phyloP scores from a whole-genome alignment of 2,329 filamentous ascomycete genomes.

The Colletotrichum simmondsii region DNA sequence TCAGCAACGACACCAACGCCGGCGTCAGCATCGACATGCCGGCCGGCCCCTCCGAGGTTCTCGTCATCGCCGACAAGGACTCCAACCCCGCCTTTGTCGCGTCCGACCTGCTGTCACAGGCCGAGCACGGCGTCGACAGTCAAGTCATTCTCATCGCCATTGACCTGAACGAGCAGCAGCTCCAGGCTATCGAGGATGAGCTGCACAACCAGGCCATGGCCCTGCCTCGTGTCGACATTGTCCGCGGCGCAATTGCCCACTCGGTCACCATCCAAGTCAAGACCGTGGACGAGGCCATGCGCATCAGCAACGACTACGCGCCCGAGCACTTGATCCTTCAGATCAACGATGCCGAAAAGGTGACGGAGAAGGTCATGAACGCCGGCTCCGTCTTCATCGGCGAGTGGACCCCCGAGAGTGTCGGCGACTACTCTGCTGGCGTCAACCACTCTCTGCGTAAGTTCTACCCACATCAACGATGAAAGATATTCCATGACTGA shows the following conservation, averaged over 20 bases:
- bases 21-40: conserved; percentile 98
- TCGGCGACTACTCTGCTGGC: conserved; percentile 97
- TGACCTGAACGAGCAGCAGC: conserved; percentile 76
- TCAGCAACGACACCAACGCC: conserved; percentile 96
- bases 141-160: conserved; percentile 94
- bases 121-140: conserved; percentile 95
- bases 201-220: conserved; percentile 88
- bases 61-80: conserved; percentile 91
- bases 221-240: conserved; percentile 91
- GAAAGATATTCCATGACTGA: conserved; percentile 12
- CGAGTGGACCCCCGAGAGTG: conserved; percentile 95
- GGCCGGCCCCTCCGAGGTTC: conserved; percentile 92
- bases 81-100: conserved; percentile 96
- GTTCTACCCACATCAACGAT: conserved; percentile 49
- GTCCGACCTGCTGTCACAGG: conserved; percentile 92
- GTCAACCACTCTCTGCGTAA: conserved; percentile 97
- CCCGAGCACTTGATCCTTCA: conserved; percentile 97
- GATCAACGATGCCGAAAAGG: conserved; percentile 78
- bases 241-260: conserved; percentile 89
- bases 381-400: conserved; percentile 97
- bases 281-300: conserved; percentile 78
- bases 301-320: conserved; percentile 91
- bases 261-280: conserved; percentile 86
- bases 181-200: conserved; percentile 90
- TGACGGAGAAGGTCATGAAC: conserved; percentile 86